These are phyloP conservation scores for Vigna nakashimae DNA, from an alignment of 306 rosid genomes.

Conservation along the genomic window DNA sequence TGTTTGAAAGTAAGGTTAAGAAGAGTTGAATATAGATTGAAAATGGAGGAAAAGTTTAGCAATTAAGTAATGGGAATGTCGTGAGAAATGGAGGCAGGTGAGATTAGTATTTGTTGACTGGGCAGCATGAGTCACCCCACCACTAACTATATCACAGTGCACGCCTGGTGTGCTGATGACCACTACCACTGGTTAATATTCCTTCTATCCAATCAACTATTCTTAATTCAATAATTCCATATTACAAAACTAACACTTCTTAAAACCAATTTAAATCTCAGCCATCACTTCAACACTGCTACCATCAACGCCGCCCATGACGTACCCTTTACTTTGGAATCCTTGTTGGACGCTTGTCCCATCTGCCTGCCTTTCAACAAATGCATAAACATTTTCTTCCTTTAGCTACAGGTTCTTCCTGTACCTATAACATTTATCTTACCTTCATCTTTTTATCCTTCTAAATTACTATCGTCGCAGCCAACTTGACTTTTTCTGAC, in stretches of 20 bases:
- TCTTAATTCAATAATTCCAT: neutral
- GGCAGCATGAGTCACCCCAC: conserved; percentile 27
- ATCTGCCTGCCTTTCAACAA: too few species aligned
- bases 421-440: too few species aligned
- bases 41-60: neutral
- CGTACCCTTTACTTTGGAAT: neutral
- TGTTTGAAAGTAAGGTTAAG: too few species aligned
- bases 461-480: too few species aligned
- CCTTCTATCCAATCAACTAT: neutral
- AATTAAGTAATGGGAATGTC: neutral
- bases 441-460: too few species aligned
- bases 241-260: neutral
- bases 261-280: neutral
- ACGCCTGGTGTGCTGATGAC: conserved; percentile 15
- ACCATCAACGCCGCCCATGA: conserved; percentile 36
- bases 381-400: too few species aligned
- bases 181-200: neutral
- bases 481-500: too few species aligned
- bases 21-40: too few species aligned
- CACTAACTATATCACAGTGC: neutral
- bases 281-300: neutral
- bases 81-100: neutral
- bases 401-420: too few species aligned
- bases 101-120: neutral
- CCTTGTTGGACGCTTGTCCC: conserved; percentile 40